Evolutionary conservation across 1,139 yeast species (phyloP).

Genomic region (Lodderomyces metapsilosis): DNA sequence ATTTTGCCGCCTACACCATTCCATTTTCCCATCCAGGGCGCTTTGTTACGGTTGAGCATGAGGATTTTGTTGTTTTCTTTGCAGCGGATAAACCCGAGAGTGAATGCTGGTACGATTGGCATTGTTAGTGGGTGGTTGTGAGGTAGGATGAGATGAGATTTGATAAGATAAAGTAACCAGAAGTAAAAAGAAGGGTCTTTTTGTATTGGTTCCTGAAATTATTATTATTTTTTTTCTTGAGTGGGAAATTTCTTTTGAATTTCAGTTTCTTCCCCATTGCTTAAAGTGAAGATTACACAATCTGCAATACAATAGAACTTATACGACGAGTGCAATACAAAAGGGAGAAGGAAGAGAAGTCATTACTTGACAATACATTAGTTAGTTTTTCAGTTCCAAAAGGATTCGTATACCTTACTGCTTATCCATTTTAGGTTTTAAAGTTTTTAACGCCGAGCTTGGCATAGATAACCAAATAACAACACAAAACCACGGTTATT

Average conservation of each 20-base stretch:
- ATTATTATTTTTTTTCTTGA: not conserved
- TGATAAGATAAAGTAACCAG: no score
- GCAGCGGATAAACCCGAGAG: constrained; percentile 41
- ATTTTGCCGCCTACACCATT: constrained; percentile 53
- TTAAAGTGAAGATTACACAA: no score
- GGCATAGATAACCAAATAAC: no score
- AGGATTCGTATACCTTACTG: no score
- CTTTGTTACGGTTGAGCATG: constrained; percentile 41
- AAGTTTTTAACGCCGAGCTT: no score
- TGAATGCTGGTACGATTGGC: constrained; percentile 19
- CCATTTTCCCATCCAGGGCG: constrained; percentile 56
- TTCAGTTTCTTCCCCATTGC: not conserved
- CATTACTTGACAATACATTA: no score
- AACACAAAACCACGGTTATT: no score
- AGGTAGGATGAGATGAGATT: not conserved
- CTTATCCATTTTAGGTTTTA: no score
- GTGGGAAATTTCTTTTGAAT: not conserved
- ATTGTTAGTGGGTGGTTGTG: not conserved
- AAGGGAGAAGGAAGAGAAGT: no score
- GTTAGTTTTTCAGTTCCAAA: no score
- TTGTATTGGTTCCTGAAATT: not conserved
- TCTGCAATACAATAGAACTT: not conserved
- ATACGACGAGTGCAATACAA: no score
- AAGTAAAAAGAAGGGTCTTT: no score
- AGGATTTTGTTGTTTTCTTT: constrained; percentile 32